Evolutionary conservation across 106 monocot species (phyloP).

Genomic region (Dactylorhiza incarnata): DNA sequence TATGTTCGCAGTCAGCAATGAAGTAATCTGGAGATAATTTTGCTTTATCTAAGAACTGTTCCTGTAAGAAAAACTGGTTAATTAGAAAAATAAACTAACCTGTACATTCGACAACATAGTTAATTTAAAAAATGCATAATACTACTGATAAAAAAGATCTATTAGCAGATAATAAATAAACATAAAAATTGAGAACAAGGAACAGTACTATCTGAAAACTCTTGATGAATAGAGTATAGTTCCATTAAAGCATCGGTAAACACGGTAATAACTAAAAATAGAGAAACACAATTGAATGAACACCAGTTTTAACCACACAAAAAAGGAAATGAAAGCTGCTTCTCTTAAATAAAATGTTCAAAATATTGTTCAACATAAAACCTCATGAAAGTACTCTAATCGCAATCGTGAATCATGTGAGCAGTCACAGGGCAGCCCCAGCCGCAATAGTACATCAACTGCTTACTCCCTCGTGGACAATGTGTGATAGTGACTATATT

Average conservation of each 20-base stretch:
- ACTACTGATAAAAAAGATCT: not conserved
- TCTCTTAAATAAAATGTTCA: too few relatives aligned
- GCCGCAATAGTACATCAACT: too few relatives aligned
- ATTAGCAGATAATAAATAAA: not conserved
- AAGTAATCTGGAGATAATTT: conserved; percentile 93
- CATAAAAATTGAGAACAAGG: not conserved
- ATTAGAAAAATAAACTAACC: not conserved
- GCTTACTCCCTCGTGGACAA: too few relatives aligned
- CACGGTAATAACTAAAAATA: too few relatives aligned
- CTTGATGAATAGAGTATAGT: not conserved
- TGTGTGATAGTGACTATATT: too few relatives aligned
- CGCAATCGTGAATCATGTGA: too few relatives aligned
- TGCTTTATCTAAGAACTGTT: conserved; percentile 79
- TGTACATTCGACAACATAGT: not conserved
- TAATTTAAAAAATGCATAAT: not conserved
- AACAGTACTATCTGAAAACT: not conserved
- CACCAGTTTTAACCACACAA: too few relatives aligned
- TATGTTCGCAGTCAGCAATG: conserved; percentile 70
- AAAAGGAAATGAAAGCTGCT: too few relatives aligned
- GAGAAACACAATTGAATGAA: too few relatives aligned
- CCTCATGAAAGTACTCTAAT: too few relatives aligned
- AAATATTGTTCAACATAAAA: too few relatives aligned
- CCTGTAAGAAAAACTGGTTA: conserved; percentile 32
- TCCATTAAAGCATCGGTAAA: not conserved
- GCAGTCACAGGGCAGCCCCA: too few relatives aligned